phyloP scores from a whole-genome alignment of 495 filamentous ascomycete genomes.

The Chaetomium fimeti region DNA sequence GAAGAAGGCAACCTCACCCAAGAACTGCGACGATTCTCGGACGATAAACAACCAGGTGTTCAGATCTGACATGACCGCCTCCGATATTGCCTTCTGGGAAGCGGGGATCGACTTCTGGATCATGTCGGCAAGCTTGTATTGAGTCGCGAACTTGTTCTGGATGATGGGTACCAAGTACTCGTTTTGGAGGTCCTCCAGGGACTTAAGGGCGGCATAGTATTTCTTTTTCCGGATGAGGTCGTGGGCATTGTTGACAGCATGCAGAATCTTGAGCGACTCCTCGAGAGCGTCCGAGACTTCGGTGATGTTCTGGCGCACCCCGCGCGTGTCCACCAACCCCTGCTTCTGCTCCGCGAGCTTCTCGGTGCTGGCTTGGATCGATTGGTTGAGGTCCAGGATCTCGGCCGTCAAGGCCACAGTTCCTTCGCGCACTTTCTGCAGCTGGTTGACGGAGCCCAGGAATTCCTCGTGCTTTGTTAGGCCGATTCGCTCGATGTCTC shows the following conservation, averaged over 20 bases:
- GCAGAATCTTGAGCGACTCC: constrained; percentile 87
- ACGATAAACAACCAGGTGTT: constrained; percentile 98
- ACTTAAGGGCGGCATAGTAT: constrained; percentile 90
- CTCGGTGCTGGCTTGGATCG: constrained; percentile 93
- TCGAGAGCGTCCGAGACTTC: constrained; percentile 86
- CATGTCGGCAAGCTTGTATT: constrained; percentile 93
- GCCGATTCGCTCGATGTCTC: constrained; percentile 91
- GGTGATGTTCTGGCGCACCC: constrained; percentile 92
- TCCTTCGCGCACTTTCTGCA: constrained; percentile 84
- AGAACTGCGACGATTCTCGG: constrained; percentile 88
- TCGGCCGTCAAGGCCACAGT: constrained; percentile 85
- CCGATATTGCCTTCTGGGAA: constrained; percentile 87
- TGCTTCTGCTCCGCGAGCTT: constrained; percentile 93
- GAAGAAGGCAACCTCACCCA: constrained; percentile 96
- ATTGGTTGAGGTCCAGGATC: constrained; percentile 87
- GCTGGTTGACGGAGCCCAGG: constrained; percentile 84
- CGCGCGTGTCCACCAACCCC: constrained; percentile 82
- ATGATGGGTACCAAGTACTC: constrained; percentile 70
- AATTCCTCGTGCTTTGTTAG: constrained; percentile 97
- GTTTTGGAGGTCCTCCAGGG: constrained; percentile 93
- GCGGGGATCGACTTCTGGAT: constrained; percentile 93
- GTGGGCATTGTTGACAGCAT: constrained; percentile 90
- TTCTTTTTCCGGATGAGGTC: constrained; percentile 87
- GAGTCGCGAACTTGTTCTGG: constrained; percentile 74
- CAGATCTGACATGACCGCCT: constrained; percentile 93